Evolutionary conservation across 140 eudicot genomes (phyloP).

Genomic region (Bidens hawaiensis): DNA sequence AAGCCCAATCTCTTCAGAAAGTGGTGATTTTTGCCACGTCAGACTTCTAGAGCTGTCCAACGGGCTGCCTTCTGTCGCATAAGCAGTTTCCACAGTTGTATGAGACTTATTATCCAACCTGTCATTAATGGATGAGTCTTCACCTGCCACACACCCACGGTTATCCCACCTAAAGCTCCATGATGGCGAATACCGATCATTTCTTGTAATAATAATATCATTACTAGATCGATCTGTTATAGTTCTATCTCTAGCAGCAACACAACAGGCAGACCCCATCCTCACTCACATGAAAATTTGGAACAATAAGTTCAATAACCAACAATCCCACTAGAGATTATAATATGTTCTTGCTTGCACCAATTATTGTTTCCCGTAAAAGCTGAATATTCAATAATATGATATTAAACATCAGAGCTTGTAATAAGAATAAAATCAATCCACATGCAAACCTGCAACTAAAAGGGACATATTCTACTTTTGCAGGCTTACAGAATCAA

Average conservation of each 20-base stretch:
- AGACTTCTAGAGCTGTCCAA: slow-evolving; percentile 64
- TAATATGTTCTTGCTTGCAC: slow-evolving; percentile 16
- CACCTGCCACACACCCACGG: slow-evolving; percentile 89
- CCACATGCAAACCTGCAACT: slow-evolving; percentile 21
- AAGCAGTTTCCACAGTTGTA: slow-evolving; percentile 58
- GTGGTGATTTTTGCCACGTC: slow-evolving; percentile 70
- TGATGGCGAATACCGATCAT: slow-evolving; percentile 78
- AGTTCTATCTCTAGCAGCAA: slow-evolving; percentile 89
- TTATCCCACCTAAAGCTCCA: slow-evolving; percentile 99
- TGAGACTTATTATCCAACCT: slow-evolving; percentile 61
- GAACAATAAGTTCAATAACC: slow-evolving; percentile 9
- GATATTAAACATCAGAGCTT: slow-evolving; percentile 2
- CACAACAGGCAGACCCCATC: slow-evolving; percentile 98
- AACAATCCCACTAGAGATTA: slow-evolving; percentile 16
- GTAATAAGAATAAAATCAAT: not conserved
- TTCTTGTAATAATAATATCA: slow-evolving; percentile 55
- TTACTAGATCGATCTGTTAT: slow-evolving; percentile 60
- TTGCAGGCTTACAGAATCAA: slow-evolving; percentile 11
- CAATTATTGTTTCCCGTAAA: slow-evolving; percentile 16
- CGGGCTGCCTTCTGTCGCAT: slow-evolving; percentile 91
- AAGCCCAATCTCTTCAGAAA: slow-evolving; percentile 48
- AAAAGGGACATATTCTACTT: slow-evolving; percentile 21
- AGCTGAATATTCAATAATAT: slow-evolving; percentile 6
- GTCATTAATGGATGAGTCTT: slow-evolving; percentile 60
- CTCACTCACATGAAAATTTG: slow-evolving; percentile 33